phyloP scores from a whole-genome alignment of 345 rosid species.

The Populus pruinosa region DNA sequence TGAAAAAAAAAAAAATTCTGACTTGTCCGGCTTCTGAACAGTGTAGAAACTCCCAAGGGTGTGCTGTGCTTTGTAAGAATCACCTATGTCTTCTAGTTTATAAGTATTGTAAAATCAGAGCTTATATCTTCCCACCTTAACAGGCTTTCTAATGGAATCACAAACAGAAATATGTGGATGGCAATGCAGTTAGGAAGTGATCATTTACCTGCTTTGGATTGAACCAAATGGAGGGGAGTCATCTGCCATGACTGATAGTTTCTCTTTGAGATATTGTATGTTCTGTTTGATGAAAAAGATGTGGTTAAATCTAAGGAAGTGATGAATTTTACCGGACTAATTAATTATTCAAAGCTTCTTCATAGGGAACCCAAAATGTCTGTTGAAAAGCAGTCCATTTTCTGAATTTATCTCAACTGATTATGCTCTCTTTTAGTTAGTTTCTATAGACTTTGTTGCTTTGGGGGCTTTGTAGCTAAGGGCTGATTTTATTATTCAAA shows the following conservation, averaged over 20 bases:
- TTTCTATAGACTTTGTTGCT: not conserved
- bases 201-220: not conserved
- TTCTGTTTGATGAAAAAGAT: not conserved
- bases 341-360: not conserved
- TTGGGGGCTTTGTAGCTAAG: not conserved
- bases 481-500: not conserved
- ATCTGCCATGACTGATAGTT: not conserved
- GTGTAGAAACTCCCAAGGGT: not conserved
- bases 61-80: not conserved
- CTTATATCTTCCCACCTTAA: not conserved
- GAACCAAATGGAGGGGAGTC: not conserved
- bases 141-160: not conserved
- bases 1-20: not conserved
- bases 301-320: not conserved
- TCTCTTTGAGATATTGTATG: not conserved
- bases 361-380: not conserved
- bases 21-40: not conserved
- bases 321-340: not conserved
- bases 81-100: not conserved
- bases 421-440: not conserved
- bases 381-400: not conserved
- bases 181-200: slow-evolving; percentile 4
- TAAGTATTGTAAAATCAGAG: not conserved
- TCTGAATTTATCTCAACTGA: not conserved
- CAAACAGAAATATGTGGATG: not conserved